These are phyloP conservation scores for Daucus carota DNA, from an alignment of 129 eudicot species.

Conservation along the genomic window DNA sequence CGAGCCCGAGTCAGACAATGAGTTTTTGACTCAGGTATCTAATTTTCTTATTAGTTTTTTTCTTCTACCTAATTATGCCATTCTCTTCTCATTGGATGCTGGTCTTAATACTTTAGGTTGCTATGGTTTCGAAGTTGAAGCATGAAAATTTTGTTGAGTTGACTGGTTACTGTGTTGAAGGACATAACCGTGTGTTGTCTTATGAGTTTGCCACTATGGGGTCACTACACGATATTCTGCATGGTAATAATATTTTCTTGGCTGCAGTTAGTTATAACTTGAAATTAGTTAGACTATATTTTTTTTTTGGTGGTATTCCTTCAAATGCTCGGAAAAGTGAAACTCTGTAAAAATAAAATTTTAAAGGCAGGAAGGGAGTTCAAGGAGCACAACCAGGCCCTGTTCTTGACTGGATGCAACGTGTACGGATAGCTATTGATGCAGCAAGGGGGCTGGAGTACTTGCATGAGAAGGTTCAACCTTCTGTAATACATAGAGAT, in stretches of 20 bases:
- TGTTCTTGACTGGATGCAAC: slow-evolving; percentile 87
- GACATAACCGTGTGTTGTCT: slow-evolving; percentile 60
- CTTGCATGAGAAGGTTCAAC: slow-evolving; percentile 86
- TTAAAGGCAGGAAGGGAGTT: slow-evolving; percentile 87
- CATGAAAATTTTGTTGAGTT: slow-evolving; percentile 71
- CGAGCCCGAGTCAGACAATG: slow-evolving; percentile 71
- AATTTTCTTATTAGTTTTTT: background rate
- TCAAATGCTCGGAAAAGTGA: background rate
- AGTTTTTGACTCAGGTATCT: slow-evolving; percentile 76
- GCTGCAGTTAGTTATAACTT: slow-evolving; percentile 5
- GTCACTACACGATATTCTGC: slow-evolving; percentile 75
- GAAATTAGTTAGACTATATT: background rate
- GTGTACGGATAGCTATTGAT: slow-evolving; percentile 88
- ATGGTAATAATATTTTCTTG: slow-evolving; percentile 28
- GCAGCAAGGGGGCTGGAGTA: slow-evolving; percentile 96
- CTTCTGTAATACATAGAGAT: slow-evolving; percentile 82
- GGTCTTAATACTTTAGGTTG: slow-evolving; percentile 28
- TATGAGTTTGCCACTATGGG: slow-evolving; percentile 89
- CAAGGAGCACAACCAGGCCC: slow-evolving; percentile 99
- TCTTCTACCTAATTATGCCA: background rate
- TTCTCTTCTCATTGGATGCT: background rate
- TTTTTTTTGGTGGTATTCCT: background rate
- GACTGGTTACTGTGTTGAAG: slow-evolving; percentile 71
- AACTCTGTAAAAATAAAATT: background rate
- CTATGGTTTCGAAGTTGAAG: slow-evolving; percentile 68